These are phyloP conservation scores for Amaranthus palmeri DNA, from an alignment of 148 eudicot species.

Conservation along the genomic window DNA sequence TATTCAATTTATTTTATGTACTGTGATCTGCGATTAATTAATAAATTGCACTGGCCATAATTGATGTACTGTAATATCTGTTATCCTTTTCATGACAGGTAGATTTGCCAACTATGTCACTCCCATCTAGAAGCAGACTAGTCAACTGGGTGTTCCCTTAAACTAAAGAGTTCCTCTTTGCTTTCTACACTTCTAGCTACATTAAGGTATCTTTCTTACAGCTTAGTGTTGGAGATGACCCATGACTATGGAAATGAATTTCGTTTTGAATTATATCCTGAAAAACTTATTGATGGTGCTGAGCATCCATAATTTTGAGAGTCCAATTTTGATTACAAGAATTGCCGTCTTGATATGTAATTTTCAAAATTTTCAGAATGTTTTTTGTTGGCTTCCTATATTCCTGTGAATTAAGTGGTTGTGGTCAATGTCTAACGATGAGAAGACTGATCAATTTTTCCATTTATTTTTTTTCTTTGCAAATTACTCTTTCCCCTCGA, in stretches of 20 bases:
- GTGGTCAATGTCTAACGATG: background rate
- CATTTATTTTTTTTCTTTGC: background rate
- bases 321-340: slow-evolving; percentile 3
- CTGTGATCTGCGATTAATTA: background rate
- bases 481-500: too few species aligned
- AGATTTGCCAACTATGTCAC: slow-evolving; percentile 29
- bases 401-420: background rate
- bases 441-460: background rate
- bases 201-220: slow-evolving; percentile 4
- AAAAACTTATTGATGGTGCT: background rate
- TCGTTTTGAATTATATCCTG: background rate
- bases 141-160: slow-evolving; percentile 15
- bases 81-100: slow-evolving; percentile 16
- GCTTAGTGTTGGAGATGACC: background rate
- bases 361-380: background rate
- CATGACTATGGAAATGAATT: background rate
- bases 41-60: background rate
- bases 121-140: slow-evolving; percentile 22
- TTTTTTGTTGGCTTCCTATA: background rate
- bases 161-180: slow-evolving; percentile 5
- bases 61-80: background rate
- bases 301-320: background rate
- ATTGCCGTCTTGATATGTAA: background rate
- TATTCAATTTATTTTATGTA: background rate
- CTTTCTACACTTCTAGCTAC: slow-evolving; percentile 1